Evolutionary conservation across 768 basidiomycete species (phyloP), one percentile per base, ranked within the genome.

Genomic region (Lentinula detonsa): DNA sequence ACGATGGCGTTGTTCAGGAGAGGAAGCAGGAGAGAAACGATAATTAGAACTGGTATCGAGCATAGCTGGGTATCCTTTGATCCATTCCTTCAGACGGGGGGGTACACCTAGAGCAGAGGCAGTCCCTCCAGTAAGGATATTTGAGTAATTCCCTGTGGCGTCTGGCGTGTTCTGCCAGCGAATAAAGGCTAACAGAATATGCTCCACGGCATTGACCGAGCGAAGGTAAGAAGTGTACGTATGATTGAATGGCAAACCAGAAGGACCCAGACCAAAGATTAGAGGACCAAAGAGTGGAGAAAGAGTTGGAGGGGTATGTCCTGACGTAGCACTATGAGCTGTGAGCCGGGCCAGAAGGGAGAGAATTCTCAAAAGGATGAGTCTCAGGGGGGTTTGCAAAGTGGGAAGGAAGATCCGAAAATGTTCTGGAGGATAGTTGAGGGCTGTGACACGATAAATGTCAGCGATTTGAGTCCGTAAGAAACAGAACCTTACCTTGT

Each of bases 201-300:
- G 96, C 70, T 99, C 96, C 66, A 90, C 91, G 1, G 95, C 96
- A 39, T 87, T 85, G 4, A 88, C 87, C 15, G 91, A 81, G 49
- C 90, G 87, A 35, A 96, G 83, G 70, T 93, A 98, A 64, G 81
- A 78, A 21, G 77, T 68, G 69, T 91, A 91, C 7, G 84, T 81
- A 58, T 76, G 76, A 59, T 81, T 76, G 74, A 87, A 84, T 7
- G 40, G 40, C 45, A 43, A 21, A 0, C 43, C 45, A 11, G 58
- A 37, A 5, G 65, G 65, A 15, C 63, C 60, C 18, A 95, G 82
- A 57, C 95, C 94, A 65, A 98, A 98, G 51, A 98, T 74, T 28
- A 96, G 77, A 1, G 95, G 93, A 0, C 90, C 91, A 70, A 98
- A 96, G 5, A 96, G 82, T 15, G 92, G 85, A 1, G 95, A 92